Percentiles rank a stretch among this genome's conserved stretches.
phyloP scores from a whole-genome alignment of 2,329 filamentous ascomycete species.

The Sporothrix brasiliensis region DNA sequence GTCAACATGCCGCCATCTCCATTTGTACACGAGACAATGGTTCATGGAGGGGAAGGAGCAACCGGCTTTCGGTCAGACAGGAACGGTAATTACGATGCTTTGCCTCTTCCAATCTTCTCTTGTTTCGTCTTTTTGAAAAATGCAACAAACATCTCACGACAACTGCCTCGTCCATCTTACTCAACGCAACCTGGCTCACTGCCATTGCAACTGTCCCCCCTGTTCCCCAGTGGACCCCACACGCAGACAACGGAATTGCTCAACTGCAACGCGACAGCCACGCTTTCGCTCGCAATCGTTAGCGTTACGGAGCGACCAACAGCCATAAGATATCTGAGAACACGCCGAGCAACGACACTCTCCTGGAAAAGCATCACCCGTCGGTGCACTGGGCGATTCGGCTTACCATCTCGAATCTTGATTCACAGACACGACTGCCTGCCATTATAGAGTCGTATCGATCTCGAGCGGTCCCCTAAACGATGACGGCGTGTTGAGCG shows the following conservation, averaged over 20 bases:
- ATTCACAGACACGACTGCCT: neutral
- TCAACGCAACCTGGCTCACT: neutral
- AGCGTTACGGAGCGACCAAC: conserved; percentile 12
- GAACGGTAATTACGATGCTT: neutral
- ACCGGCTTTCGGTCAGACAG: neutral
- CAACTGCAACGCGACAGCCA: conserved; percentile 20
- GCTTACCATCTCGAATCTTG: neutral
- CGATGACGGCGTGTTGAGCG: conserved; percentile 29
- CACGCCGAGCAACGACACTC: conserved; percentile 4
- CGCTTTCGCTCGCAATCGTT: conserved; percentile 20
- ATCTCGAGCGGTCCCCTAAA: neutral
- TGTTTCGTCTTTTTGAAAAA: neutral
- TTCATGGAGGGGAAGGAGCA: conserved; percentile 13
- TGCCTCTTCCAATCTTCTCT: neutral
- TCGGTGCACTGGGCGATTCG: neutral
- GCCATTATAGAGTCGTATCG: neutral
- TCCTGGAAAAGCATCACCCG: conserved; percentile 15
- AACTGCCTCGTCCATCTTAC: neutral
- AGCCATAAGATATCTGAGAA: conserved; percentile 6
- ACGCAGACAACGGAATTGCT: conserved; percentile 6
- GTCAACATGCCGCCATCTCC: conserved; percentile 6
- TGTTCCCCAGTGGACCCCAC: conserved; percentile 18
- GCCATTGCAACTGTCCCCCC: neutral
- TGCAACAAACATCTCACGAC: neutral
- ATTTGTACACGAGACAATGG: neutral